Percentiles rank a stretch among this genome's conserved stretches.
phyloP scores from a whole-genome alignment of 805 yeast genomes.

The Komagataella mondaviorum region DNA sequence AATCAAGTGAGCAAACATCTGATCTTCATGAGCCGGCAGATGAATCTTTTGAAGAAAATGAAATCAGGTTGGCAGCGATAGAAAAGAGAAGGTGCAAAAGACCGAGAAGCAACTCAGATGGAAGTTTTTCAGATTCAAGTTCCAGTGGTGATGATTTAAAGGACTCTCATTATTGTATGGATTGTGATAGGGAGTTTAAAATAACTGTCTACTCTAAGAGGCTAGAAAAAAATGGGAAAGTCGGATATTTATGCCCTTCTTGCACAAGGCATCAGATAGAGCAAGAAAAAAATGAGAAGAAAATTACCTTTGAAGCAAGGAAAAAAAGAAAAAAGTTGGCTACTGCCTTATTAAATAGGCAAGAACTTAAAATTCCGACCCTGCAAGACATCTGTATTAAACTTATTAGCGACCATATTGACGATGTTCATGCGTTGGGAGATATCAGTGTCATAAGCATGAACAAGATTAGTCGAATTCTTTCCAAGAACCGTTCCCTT shows the following conservation, averaged over 20 bases:
- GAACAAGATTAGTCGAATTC: slow-evolving; percentile 58
- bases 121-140: slow-evolving; percentile 9
- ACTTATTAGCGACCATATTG: slow-evolving; percentile 50
- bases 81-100: slow-evolving; percentile 14
- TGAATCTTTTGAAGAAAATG: slow-evolving; percentile 10
- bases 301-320: slow-evolving; percentile 49
- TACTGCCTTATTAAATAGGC: slow-evolving; percentile 67
- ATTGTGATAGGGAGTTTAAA: slow-evolving; percentile 44
- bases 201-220: slow-evolving; percentile 55
- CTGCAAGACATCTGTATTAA: slow-evolving; percentile 75
- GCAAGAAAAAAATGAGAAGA: slow-evolving; percentile 29
- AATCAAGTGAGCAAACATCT: slow-evolving; percentile 17
- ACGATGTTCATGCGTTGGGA: slow-evolving; percentile 71
- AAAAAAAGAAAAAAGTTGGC: slow-evolving; percentile 72
- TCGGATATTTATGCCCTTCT: slow-evolving; percentile 56
- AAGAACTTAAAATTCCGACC: slow-evolving; percentile 47
- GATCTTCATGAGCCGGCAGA: slow-evolving; percentile 9
- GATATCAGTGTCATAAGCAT: slow-evolving; percentile 70
- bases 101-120: slow-evolving; percentile 19
- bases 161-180: slow-evolving; percentile 30
- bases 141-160: slow-evolving; percentile 14
- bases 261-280: slow-evolving; percentile 34
- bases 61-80: slow-evolving; percentile 2
- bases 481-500: slow-evolving; percentile 73
- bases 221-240: slow-evolving; percentile 26